Evolutionary conservation across 805 yeast species (phyloP), one percentile per base, ranked within the genome.

Genomic region (Citeromyces matritensis): DNA sequence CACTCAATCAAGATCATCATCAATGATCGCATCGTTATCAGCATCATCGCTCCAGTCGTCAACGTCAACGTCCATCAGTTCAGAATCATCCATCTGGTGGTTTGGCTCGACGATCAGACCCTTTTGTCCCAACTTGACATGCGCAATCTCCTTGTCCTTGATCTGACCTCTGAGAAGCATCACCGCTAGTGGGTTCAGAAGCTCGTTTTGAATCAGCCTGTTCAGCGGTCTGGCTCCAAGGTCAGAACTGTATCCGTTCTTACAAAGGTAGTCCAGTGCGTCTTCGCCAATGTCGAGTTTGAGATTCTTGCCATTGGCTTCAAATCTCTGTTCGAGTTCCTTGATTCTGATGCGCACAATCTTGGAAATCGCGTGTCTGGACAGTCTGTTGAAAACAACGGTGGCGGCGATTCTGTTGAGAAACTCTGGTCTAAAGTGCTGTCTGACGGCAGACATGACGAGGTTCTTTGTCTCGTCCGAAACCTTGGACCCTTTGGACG

Each of bases 191-290:
- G 66, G 74, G 58, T 91, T 91, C 52, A 91, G 72, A 12, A 91
- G 67, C 52, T 85, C 91, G 39, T 66, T 69, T 55, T 91, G 96
- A 42, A 91, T 88, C 45, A 91, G 68, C 46, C 97, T 73, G 62
- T 81, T 81, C 58, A 91, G 69, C 36, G 98, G 98, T 53, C 98
- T 71, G 5, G 98, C 98, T 58, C 98, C 98, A 53, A 91, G 63
- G 53, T 88, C 95, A 35, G 77, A 68, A 15, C 95, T 83, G 58
- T 86, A 91, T 31, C 98, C 98, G 44, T 83, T 60, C 45, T 66
- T 69, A 42, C 93, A 76, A 42, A 91, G 61, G 64, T 76, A 91
- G 32, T 80, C 85, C 44, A 80, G 58, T 3, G 95, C 95, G 7
- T 63, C 73, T 29, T 70, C 73, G 33, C 75, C 73, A n/a, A 88